Evolutionary conservation across 495 filamentous ascomycete genomes (phyloP).

Genomic region (Lentithecium fluviatile): DNA sequence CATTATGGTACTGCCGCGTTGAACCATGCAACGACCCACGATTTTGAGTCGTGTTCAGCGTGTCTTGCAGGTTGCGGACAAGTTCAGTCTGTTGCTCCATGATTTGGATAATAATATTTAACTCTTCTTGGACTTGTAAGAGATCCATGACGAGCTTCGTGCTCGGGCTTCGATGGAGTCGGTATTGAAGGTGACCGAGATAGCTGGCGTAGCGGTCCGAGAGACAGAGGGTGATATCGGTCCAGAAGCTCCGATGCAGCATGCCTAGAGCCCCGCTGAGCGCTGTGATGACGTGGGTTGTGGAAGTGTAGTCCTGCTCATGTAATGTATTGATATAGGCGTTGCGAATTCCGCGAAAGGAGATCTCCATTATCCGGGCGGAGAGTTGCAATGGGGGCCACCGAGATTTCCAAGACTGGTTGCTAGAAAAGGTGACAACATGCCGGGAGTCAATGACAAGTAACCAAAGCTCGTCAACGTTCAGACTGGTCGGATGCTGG

Average conservation of each 20-base stretch:
- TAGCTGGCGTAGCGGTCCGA: conserved; percentile 45
- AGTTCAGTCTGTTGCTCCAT: conserved; percentile 45
- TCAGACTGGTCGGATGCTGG: conserved; percentile 42
- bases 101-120: conserved; percentile 45
- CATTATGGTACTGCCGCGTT: background rate
- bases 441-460: conserved; percentile 42
- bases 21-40: conserved; percentile 10
- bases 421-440: conserved; percentile 45
- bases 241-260: conserved; percentile 44
- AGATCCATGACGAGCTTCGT: conserved; percentile 47
- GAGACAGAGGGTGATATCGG: conserved; percentile 41
- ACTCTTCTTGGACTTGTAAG: conserved; percentile 44
- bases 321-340: conserved; percentile 33
- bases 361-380: conserved; percentile 43
- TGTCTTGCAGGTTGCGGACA: conserved; percentile 32
- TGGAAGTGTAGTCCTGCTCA: conserved; percentile 40
- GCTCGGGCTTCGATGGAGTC: conserved; percentile 43
- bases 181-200: conserved; percentile 43
- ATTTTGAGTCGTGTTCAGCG: conserved; percentile 9
- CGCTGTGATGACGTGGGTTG: conserved; percentile 39
- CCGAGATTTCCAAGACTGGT: conserved; percentile 45
- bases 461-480: conserved; percentile 47
- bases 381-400: conserved; percentile 44
- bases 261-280: conserved; percentile 43
- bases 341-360: conserved; percentile 44